A percentile compares a stretch with the other conserved stretches of the same genome.
phyloP scores from a whole-genome alignment of 2,329 filamentous ascomycete species.

The Microcera coccophila region DNA sequence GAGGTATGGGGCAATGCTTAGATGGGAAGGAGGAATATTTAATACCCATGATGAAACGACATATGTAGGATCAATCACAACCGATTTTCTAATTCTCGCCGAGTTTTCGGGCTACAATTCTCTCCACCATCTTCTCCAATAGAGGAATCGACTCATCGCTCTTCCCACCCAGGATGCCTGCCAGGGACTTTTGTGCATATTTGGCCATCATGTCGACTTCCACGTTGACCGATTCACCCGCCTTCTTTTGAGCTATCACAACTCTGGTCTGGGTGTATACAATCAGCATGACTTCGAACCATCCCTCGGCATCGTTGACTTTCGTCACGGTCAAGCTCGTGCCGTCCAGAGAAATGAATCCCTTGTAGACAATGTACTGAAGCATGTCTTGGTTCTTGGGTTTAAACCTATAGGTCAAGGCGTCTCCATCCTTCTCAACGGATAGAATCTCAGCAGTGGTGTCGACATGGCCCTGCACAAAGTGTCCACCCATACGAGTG shows the following conservation, averaged over 20 bases:
- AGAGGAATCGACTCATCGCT: conserved; percentile 52
- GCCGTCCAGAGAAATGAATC: conserved; percentile 89
- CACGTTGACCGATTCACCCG: conserved; percentile 80
- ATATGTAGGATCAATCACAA: conserved; percentile 7
- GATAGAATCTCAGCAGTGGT: conserved; percentile 73
- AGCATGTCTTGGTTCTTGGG: conserved; percentile 67
- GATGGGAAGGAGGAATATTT: conserved; percentile 19
- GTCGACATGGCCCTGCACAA: conserved; percentile 97
- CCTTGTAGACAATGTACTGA: conserved; percentile 92
- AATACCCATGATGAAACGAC: conserved; percentile 20
- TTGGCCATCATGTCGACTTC: conserved; percentile 88
- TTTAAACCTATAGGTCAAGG: conserved; percentile 77
- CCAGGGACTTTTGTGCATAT: conserved; percentile 85
- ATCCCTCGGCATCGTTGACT: conserved; percentile 74
- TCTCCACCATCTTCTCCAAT: conserved; percentile 68
- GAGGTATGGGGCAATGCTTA: conserved; percentile 64
- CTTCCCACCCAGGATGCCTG: conserved; percentile 60
- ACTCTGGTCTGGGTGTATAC: conserved; percentile 93
- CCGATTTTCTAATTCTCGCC: conserved; percentile 23
- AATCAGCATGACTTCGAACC: conserved; percentile 97
- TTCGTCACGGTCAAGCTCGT: conserved; percentile 89
- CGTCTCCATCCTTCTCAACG: conserved; percentile 79
- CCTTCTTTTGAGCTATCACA: conserved; percentile 72
- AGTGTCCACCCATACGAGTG: conserved; percentile 96
- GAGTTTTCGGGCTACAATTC: conserved; percentile 66